A percentile compares a stretch with the other conserved stretches of the same genome.
These are phyloP conservation scores for Venturia asperata DNA, from an alignment of 2,329 filamentous ascomycete genomes.

Conservation along the genomic window DNA sequence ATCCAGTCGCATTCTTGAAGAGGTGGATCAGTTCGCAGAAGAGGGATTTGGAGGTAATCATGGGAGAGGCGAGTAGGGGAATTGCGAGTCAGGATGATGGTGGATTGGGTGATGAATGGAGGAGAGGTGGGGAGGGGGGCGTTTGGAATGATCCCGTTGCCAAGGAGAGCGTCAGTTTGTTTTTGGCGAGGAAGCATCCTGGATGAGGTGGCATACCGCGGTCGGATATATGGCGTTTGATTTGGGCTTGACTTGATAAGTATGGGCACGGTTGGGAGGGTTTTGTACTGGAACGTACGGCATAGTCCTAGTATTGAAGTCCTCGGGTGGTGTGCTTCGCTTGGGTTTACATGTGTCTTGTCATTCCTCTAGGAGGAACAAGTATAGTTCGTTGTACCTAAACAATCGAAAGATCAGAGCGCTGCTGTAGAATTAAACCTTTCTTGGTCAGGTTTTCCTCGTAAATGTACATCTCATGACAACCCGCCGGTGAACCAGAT, in stretches of 20 bases:
- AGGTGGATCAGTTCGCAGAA: slow-evolving; percentile 90
- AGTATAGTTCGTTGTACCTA: neutral
- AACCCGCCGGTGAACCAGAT: no score
- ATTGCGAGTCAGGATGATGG: slow-evolving; percentile 45
- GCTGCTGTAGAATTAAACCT: no score
- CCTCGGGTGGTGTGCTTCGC: neutral
- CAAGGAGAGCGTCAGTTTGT: slow-evolving; percentile 54
- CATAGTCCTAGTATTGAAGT: neutral
- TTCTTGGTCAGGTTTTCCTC: no score
- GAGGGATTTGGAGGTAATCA: slow-evolving; percentile 78
- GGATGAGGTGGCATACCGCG: neutral
- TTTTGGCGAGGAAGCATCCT: slow-evolving; percentile 42
- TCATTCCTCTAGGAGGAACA: neutral
- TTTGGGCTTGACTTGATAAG: neutral
- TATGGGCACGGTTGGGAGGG: neutral
- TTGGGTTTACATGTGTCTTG: neutral
- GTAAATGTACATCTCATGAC: no score
- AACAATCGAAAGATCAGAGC: no score
- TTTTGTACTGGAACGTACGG: neutral
- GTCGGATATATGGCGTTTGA: neutral
- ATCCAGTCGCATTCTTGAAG: slow-evolving; percentile 76
- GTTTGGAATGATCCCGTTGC: slow-evolving; percentile 58
- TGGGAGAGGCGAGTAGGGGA: slow-evolving; percentile 61
- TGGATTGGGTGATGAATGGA: slow-evolving; percentile 60
- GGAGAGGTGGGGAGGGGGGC: slow-evolving; percentile 53